Percentiles rank a stretch among this genome's conserved stretches.
These are phyloP conservation scores for Lasiosphaeria hispida DNA, from an alignment of 495 filamentous ascomycete genomes.

Conservation along the genomic window DNA sequence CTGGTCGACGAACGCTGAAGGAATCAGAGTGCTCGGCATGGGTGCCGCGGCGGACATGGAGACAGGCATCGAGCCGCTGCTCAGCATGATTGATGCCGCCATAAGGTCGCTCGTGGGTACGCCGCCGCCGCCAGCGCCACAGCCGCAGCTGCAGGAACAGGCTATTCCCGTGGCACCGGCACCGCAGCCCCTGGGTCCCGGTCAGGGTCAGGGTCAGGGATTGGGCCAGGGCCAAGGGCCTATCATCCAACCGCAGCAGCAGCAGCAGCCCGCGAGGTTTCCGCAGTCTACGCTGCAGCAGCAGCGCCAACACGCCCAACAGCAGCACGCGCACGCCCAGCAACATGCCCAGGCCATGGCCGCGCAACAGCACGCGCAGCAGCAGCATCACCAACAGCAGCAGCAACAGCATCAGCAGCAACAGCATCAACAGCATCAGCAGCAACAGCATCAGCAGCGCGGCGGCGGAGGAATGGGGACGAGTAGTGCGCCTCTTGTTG, in stretches of 20 bases:
- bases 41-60: slow-evolving; percentile 35
- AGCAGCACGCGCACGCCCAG: neutral
- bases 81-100: slow-evolving; percentile 27
- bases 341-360: slow-evolving; percentile 4
- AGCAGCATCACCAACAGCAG: slow-evolving; percentile 10
- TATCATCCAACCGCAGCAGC: neutral
- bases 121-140: slow-evolving; percentile 11
- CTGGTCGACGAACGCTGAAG: slow-evolving; percentile 32
- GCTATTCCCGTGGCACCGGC: neutral
- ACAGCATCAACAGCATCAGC: slow-evolving; percentile 2
- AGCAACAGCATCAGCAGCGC: slow-evolving; percentile 16
- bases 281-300: neutral
- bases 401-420: slow-evolving; percentile 14
- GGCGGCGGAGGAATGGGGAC: neutral
- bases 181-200: neutral
- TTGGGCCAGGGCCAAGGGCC: neutral
- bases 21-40: slow-evolving; percentile 33
- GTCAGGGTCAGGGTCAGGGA: neutral
- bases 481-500: neutral
- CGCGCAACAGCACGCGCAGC: slow-evolving; percentile 3
- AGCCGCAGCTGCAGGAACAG: slow-evolving; percentile 3
- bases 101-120: slow-evolving; percentile 30
- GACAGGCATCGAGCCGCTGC: slow-evolving; percentile 31
- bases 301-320: slow-evolving; percentile 6
- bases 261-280: neutral